Base-by-base conservation (phyloP, 2,329 filamentous ascomycete species). In the Colletotrichum sp. region DNA sequence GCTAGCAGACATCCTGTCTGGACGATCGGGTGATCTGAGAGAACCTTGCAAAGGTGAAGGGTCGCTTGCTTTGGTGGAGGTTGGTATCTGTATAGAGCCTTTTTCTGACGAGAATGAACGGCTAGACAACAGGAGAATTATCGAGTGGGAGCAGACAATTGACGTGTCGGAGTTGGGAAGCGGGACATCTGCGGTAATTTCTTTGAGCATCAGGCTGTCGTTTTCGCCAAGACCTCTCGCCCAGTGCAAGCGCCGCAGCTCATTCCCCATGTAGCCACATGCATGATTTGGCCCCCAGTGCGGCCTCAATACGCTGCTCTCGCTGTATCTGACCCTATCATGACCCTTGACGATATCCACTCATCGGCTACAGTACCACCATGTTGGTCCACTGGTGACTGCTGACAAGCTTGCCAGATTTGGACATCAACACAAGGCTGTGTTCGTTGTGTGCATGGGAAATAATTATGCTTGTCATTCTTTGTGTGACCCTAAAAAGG, bases 351-450 rank as follows among this genome's bases (percentile, higher is more conserved):
- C 0, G 0, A 21, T 49, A 21, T 21, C 44, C 44, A 49, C 44
- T 13, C 18, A 21, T 49, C 44, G 44, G n/a, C 6, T 5, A n/a
- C 3, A 1, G 39, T 49, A 21, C 10, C 18, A 49, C n/a, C 6
- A 28, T 4, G 6, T 7, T 49, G n/a, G 18, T 13, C 2, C 44
- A 4, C 18, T 13, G 44, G 10, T 49, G n/a, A 49, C 44, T 13
- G 44, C n/a, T 49, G n/a, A 49, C 44, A 49, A 0, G 0, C 0
- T 49, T 3, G 44, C 18, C 44, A 49, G 18, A 21, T 0, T n/a
- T n/a, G 18, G 9, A n/a, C 28, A 8, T 28, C 26, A 28, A 28
- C 6, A 7, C 6, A 28, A 28, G 26, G 26, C 26, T 28, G 6
- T 28, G 6, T 28, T 7, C 26, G 6, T 28, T 28, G 26, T 28